Base-by-base conservation (phyloP, 257 asterid genomes). In the Solanum chmielewskii region DNA sequence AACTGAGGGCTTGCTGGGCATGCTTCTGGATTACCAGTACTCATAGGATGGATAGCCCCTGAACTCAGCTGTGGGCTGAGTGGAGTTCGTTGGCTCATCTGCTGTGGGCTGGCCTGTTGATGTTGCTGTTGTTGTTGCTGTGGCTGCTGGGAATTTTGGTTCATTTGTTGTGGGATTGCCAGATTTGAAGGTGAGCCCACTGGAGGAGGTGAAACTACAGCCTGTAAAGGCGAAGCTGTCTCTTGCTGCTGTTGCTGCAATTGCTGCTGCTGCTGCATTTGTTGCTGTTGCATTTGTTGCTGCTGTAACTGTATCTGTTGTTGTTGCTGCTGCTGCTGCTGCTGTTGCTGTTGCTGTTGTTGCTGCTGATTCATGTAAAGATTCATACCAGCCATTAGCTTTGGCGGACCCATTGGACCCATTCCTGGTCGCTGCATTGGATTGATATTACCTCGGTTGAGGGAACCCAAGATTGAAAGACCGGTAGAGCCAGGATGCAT, bases 41-140 rank as follows among this genome's bases (percentile, higher is more conserved):
- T 90, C 90, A 92, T 88, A 15, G 94, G 87, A 86, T 95, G 98
- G 64, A 95, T 93, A 85, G 94, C 94, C 87, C 99, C 99, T 7
- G 98, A 96, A 91, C 98, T 97, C 82, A 97, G 88, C 59, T 97
- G 99, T 85, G 99, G 99, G 93, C 98, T 97, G 97, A 94, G 92
- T 3, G 99, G 98, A 59, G 98, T 92, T 89, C 98, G 93, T 91
- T 95, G 98, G 91, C 93, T 90, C 91, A 96, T 94, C 78, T 94
- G 98, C 89, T 95, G 99, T 2, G 99, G 98, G 75, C 98, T 95
- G 47, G 97, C 97, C 91, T 94, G 96, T 66, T 52, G 91, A 15
- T 69, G 92, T 14, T 52, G 91, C 27, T 68, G 91, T 6, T 47
- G 91, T 16, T 68, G 92, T 10, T 88, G 92, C 66, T 90, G 95